Evolutionary conservation across 192 early-diverging fungal genomes (phyloP).

Genomic region (Podila epigama): DNA sequence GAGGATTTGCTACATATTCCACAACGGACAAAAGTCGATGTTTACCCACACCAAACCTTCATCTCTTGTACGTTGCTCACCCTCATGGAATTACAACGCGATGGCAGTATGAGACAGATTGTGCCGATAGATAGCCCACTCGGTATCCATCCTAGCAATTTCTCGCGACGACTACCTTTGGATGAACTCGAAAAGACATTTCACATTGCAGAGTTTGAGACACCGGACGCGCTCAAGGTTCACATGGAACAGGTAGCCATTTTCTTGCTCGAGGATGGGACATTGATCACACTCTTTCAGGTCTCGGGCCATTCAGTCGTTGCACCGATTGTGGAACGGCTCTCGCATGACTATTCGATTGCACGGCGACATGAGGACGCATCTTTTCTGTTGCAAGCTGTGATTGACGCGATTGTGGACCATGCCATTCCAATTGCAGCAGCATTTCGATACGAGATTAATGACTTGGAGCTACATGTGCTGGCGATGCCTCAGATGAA

Average conservation of each 20-base stretch:
- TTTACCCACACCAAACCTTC: slow-evolving; percentile 10
- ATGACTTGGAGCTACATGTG: slow-evolving; percentile 25
- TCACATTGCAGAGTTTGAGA: neutral
- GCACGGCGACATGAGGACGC: slow-evolving; percentile 18
- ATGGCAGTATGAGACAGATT: neutral
- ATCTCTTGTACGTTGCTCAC: slow-evolving; percentile 1
- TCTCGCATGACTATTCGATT: slow-evolving; percentile 25
- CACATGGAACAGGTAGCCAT: slow-evolving; percentile 28
- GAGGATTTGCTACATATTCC: slow-evolving; percentile 14
- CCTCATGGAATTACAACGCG: neutral
- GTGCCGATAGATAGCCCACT: slow-evolving; percentile 1
- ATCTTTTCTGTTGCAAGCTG: slow-evolving; percentile 29
- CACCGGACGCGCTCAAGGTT: slow-evolving; percentile 8
- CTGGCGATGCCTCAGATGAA: slow-evolving; percentile 24
- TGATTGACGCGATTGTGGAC: slow-evolving; percentile 51
- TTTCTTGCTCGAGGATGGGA: slow-evolving; percentile 19
- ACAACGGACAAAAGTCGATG: slow-evolving; percentile 14
- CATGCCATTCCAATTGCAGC: slow-evolving; percentile 39
- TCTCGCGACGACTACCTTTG: neutral
- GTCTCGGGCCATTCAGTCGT: slow-evolving; percentile 27
- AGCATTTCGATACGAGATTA: slow-evolving; percentile 39
- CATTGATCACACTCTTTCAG: slow-evolving; percentile 42
- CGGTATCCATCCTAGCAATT: slow-evolving; percentile 1
- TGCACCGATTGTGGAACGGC: slow-evolving; percentile 25
- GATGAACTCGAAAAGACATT: slow-evolving; percentile 10